Evolutionary conservation across 257 asterid species (phyloP), one percentile per base, ranked within the genome.

Genomic region (Solanum lycopersicoides): DNA sequence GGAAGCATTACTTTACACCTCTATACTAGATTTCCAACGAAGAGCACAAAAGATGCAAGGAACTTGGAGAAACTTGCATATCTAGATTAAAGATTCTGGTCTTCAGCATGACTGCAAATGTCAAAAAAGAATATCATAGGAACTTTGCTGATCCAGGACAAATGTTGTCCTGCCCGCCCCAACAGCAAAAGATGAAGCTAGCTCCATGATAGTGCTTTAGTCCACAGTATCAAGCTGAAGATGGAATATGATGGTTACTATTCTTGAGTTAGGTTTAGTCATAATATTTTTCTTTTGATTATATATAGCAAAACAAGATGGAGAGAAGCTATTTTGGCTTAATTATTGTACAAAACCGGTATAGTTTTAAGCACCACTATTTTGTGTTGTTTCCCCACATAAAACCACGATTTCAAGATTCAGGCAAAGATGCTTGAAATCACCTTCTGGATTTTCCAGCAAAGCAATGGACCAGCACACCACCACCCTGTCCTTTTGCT

Each of bases 391-490:
- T 42, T 45, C 12, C 63, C 42, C 39, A 42, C 34, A 25, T 20
- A 14, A 42, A 84, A 66, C 77, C 82, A 66, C 28, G 77, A 84
- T 63, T 66, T 84, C 79, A 83, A 83, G 69, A 50, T 50, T 42
- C 69, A 80, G 45, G 82, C 42, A 66, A 84, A 35, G 34, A 32
- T 56, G 16, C 44, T 13, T 84, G 84, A 80, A 35, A 32, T 83
- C 47, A 96, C 99, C 98, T 97, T 90, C 99, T 89, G 60, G 99
- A 97, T 93, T 88, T 93, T 91, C 99, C 99, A 74, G 90, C 94
- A 88, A 90, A 92, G 93, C 99, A 97, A 90, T 97, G 99, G 85
- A 95, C 97, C 85, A 97, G 90, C 42, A 95, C 95, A 15, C 95
- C 92, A 44, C 98, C 98, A 79, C 95, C 96, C 32, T 69, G 75